These are phyloP conservation scores for Pleurotus tuoliensis DNA, from an alignment of 768 basidiomycete genomes.

Conservation along the genomic window DNA sequence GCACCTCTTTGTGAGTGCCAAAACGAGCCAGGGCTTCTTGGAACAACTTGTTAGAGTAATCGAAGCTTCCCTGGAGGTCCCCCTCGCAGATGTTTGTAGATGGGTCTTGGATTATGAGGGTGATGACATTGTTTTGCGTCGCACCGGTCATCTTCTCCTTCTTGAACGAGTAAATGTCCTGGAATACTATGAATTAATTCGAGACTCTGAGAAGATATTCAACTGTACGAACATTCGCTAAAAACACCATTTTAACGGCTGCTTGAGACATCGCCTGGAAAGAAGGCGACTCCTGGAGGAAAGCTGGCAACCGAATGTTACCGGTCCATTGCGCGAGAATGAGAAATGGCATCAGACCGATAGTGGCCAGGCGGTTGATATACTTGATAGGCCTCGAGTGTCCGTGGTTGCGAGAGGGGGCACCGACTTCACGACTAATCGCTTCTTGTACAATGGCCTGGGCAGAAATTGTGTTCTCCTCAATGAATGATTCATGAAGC, in stretches of 20 bases:
- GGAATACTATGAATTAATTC: neutral
- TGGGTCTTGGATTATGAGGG: neutral
- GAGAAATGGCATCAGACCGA: neutral
- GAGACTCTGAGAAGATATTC: neutral
- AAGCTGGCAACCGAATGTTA: neutral
- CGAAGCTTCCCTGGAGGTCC: slow-evolving; percentile 2
- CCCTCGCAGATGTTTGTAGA: neutral
- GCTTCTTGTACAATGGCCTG: slow-evolving; percentile 4
- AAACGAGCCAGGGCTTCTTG: neutral
- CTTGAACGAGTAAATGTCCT: slow-evolving; percentile 4
- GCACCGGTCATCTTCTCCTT: neutral
- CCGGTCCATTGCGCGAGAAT: slow-evolving; percentile 4
- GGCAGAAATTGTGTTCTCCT: no score
- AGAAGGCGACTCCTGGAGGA: no score
- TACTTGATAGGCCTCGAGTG: slow-evolving; percentile 3
- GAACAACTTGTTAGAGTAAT: neutral
- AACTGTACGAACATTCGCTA: neutral
- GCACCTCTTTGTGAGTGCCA: neutral
- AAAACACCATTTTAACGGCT: slow-evolving; percentile 1
- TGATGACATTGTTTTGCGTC: slow-evolving; percentile 2
- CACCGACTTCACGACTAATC: neutral
- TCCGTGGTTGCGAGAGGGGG: neutral
- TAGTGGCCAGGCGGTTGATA: neutral
- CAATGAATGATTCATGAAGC: no score
- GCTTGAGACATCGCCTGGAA: neutral